Evolutionary conservation across 169 alveolate species (phyloP).

Genomic region (Cryptosporidium ubiquitum): DNA sequence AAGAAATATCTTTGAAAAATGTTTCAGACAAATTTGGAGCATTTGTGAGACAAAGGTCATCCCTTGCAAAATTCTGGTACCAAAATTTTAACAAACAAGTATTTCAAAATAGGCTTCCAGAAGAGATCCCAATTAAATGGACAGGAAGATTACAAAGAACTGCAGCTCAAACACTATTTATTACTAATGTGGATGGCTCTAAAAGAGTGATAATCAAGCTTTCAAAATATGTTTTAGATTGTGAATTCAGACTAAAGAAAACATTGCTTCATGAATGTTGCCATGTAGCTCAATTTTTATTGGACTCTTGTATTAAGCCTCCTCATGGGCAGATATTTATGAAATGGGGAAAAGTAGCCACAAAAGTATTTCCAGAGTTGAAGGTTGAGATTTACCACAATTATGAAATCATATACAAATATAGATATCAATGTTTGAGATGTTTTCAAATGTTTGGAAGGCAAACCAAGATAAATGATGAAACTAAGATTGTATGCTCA

Average conservation of each 20-base stretch:
- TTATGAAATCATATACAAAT: conserved; percentile 64
- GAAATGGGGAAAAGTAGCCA: conserved; percentile 74
- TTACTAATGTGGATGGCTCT: conserved; percentile 13
- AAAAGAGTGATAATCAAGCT: conserved; percentile 45
- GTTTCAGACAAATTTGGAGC: background rate
- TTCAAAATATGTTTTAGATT: conserved; percentile 67
- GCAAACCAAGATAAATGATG: conserved; percentile 53
- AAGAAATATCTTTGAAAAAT: background rate
- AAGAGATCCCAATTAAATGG: conserved; percentile 63
- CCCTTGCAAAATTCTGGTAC: conserved; percentile 42
- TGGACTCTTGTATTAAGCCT: conserved; percentile 60
- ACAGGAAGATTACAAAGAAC: conserved; percentile 69
- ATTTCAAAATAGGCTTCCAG: conserved; percentile 52
- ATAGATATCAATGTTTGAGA: conserved; percentile 60
- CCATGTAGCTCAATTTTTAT: conserved; percentile 68
- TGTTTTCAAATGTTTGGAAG: conserved; percentile 68
- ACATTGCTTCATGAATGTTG: conserved; percentile 69
- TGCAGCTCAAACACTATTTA: conserved; percentile 70
- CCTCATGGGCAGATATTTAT: conserved; percentile 69
- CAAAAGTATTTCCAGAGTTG: conserved; percentile 46
- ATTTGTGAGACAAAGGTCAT: conserved; percentile 26
- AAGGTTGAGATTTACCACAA: conserved; percentile 69
- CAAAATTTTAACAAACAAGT: conserved; percentile 35
- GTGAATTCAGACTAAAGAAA: conserved; percentile 59
- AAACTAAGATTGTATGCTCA: conserved; percentile 43